These are phyloP conservation scores for Aureobasidium sp. DNA, from an alignment of 2,329 filamentous ascomycete genomes.

Conservation along the genomic window DNA sequence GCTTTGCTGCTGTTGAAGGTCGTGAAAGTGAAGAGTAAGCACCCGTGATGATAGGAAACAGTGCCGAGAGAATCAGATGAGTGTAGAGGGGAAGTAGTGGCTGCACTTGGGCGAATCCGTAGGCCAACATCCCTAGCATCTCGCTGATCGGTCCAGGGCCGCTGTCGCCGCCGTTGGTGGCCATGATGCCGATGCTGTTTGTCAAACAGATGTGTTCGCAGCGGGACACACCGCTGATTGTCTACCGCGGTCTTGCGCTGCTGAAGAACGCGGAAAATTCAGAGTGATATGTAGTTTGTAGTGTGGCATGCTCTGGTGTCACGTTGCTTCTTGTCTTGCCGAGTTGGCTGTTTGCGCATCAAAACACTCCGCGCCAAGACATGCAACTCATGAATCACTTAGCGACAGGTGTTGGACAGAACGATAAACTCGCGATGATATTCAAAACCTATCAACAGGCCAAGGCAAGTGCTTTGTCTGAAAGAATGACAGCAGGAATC, in stretches of 20 bases:
- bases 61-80: conserved; percentile 58
- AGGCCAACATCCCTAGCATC: conserved; percentile 13
- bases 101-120: conserved; percentile 13
- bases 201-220: not conserved
- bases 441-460: conserved; percentile 10
- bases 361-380: conserved; percentile 10
- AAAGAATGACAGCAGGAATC: conserved; percentile 12
- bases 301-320: not conserved
- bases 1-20: conserved; percentile 67
- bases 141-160: conserved; percentile 15
- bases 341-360: not conserved
- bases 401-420: not conserved
- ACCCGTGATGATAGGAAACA: conserved; percentile 77
- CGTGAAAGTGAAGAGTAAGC: conserved; percentile 78
- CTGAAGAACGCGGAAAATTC: not conserved
- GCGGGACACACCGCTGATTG: not conserved
- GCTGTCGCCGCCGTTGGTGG: not conserved
- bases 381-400: not conserved
- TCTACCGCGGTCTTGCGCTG: not conserved
- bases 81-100: conserved; percentile 45
- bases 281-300: not conserved
- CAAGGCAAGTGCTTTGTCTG: not conserved
- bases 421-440: conserved; percentile 1
- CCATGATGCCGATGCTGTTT: not conserved
- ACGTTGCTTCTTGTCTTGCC: conserved; percentile 3